These are phyloP conservation scores for Rhododendron henanense DNA, from an alignment of 148 eudicot species.

Conservation along the genomic window DNA sequence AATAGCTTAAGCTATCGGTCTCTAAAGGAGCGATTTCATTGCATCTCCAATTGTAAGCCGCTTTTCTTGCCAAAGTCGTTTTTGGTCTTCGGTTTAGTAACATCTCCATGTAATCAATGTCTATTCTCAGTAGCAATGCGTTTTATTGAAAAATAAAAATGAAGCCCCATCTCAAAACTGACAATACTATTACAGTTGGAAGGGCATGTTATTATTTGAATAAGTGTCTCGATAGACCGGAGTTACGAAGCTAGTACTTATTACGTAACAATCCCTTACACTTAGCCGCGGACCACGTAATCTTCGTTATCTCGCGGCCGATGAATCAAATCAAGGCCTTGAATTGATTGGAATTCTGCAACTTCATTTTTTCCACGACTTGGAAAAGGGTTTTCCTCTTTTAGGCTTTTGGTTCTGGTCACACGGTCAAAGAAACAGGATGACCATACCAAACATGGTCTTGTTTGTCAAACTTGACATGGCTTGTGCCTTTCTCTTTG, in stretches of 20 bases:
- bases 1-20: not conserved
- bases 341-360: not conserved
- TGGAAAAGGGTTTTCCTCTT: not conserved
- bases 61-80: not conserved
- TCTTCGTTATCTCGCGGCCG: not conserved
- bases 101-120: too few species aligned
- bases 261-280: not conserved
- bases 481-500: not conserved
- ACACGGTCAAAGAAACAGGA: not conserved
- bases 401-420: not conserved
- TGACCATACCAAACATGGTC: not conserved
- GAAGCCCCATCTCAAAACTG: too few species aligned
- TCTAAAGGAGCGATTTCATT: not conserved
- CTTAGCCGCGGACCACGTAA: not conserved
- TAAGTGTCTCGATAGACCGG: too few species aligned
- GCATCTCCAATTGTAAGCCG: not conserved
- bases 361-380: not conserved
- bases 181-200: too few species aligned
- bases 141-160: too few species aligned
- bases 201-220: too few species aligned
- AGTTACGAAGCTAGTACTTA: too few species aligned
- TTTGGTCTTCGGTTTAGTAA: not conserved
- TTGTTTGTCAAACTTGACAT: not conserved
- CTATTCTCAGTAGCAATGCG: too few species aligned
- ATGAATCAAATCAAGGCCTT: not conserved